Evolutionary conservation across 768 basidiomycete species (phyloP), one percentile per base, ranked within the genome.

Genomic region (Rhodotorula taiwanensis): DNA sequence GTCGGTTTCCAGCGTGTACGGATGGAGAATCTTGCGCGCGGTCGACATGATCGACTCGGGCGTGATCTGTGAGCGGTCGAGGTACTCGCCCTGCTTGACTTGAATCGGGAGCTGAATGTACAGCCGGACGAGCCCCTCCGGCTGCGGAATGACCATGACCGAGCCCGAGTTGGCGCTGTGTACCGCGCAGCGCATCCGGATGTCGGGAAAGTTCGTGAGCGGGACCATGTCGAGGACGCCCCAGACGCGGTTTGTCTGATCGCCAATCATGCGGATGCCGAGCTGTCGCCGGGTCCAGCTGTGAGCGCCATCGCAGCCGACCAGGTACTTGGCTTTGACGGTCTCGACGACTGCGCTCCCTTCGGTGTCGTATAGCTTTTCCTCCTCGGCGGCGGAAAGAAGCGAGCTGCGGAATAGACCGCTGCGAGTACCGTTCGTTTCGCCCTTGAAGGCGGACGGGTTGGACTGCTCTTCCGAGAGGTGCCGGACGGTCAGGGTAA

Each of bases 121-220:
- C 6, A 88, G 69, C 52, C 87, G 80, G 28, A 87, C 81, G 68
- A 80, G 81, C 73, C 62, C 65, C 14, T 34, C 27, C 27, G 41
- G 39, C 13, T 42, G 80, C 0, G 87, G 87, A 54, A 89, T 86
- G 49, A 86, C 72, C 83, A 88, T 84, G 60, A 84, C 83, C 0
- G 61, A 61, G 16, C 69, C 69, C 9, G 64, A 84, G 56, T 81
- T 80, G 42, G 79, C 79, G 0, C 86, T 87, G 73, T 88, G 86
- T n/a, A 88, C 81, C 0, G 77, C 83, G 52, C 78, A 78, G 66
- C 78, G 80, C 59, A 83, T 83, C 23, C 87, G 83, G 62, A 86
- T 84, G 72, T 89, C 86, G 0, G 88, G 88, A 63, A 88, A 87
- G 71, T 88, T 78, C 2, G 86, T 87, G n/a, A 83, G 80, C 0